phyloP scores from a whole-genome alignment of 129 eudicot genomes.

The Flaveria robusta region DNA sequence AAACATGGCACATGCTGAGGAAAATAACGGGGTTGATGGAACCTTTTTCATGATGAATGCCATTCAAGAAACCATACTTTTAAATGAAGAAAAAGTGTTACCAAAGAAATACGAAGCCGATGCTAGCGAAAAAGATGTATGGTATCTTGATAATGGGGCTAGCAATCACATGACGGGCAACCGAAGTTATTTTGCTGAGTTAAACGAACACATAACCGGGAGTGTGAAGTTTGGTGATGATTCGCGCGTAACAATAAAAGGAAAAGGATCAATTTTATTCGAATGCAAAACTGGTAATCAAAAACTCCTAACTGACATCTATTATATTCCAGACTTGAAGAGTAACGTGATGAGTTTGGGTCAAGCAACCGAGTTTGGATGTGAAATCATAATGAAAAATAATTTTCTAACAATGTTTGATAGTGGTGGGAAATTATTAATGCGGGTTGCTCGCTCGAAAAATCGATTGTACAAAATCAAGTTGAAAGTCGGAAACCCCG shows the following conservation, averaged over 20 bases:
- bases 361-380: slow-evolving; percentile 7
- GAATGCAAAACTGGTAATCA: background rate
- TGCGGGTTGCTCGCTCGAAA: background rate
- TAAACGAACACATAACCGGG: too few relatives aligned
- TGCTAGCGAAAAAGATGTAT: too few relatives aligned
- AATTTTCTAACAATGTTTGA: background rate
- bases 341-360: background rate
- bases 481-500: background rate
- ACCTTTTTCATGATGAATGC: too few relatives aligned
- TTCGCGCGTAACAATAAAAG: background rate
- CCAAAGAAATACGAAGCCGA: too few relatives aligned
- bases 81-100: too few relatives aligned
- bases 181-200: too few relatives aligned
- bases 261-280: background rate
- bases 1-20: too few relatives aligned
- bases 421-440: background rate
- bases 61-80: too few relatives aligned
- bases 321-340: background rate
- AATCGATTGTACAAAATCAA: background rate
- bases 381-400: background rate
- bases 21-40: too few relatives aligned
- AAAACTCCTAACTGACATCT: background rate
- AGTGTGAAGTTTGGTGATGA: too few relatives aligned
- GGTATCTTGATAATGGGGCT: too few relatives aligned
- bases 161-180: too few relatives aligned